Evolutionary conservation across 441 rosid species (phyloP).

Genomic region (Daphne laureola): DNA sequence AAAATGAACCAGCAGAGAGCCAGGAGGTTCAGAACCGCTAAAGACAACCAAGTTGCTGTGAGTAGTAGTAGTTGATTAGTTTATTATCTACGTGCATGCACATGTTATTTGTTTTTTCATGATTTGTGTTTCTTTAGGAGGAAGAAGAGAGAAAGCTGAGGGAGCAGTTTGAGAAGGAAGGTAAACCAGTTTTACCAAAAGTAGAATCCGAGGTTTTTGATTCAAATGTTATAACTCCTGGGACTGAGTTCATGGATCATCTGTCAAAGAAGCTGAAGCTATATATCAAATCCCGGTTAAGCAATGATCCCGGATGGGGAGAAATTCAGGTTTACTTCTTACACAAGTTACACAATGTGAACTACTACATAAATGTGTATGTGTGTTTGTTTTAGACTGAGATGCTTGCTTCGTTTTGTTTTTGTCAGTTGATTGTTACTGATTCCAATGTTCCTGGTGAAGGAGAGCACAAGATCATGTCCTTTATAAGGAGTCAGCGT

Average conservation of each 20-base stretch:
- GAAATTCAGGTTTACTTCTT: slow-evolving; percentile 15
- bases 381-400: not conserved
- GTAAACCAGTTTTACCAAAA: slow-evolving; percentile 15
- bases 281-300: slow-evolving; percentile 11
- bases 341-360: too few relatives aligned
- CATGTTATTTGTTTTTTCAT: not conserved
- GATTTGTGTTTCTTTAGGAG: slow-evolving; percentile 1
- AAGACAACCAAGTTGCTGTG: slow-evolving; percentile 6
- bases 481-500: slow-evolving; percentile 12
- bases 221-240: slow-evolving; percentile 21
- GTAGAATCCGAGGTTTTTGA: slow-evolving; percentile 8
- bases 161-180: slow-evolving; percentile 15
- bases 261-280: slow-evolving; percentile 13
- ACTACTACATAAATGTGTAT: too few relatives aligned
- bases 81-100: not conserved
- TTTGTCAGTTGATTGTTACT: slow-evolving; percentile 18
- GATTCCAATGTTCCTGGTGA: slow-evolving; percentile 31
- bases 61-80: not conserved
- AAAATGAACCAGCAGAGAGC: slow-evolving; percentile 18
- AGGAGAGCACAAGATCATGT: slow-evolving; percentile 26
- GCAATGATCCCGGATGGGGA: slow-evolving; percentile 16
- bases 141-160: slow-evolving; percentile 12
- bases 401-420: not conserved
- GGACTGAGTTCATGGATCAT: slow-evolving; percentile 8
- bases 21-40: not conserved